Base-by-base conservation (phyloP, 345 rosid species). In the Citrus maxima region DNA sequence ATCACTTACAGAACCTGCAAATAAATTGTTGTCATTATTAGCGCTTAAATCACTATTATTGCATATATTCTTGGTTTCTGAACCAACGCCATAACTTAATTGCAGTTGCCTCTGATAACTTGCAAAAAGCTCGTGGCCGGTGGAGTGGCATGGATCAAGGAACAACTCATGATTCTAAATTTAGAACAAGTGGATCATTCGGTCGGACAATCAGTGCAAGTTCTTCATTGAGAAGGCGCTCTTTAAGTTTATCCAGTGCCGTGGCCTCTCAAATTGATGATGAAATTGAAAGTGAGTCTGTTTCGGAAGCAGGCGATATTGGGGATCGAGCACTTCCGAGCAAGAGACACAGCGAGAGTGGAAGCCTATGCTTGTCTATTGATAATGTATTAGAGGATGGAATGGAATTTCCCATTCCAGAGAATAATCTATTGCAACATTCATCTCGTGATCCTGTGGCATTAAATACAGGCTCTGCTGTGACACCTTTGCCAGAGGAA, bases 271-370 rank as follows among this genome's bases (percentile, higher is more conserved):
- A 81, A 7, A 40, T 74, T 16, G 86, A 84, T 82, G 90, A 89
- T 87, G 91, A 78, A 61, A 70, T 70, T 60, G 90, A 88, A 77
- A 88, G 87, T 51, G 90, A 88, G 88, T 80, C 68, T 75, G 98
- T 88, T 80, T 93, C 98, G 14, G 94, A 93, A 89, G 97, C 95
- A 2, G 98, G 97, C 40, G 98, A 95, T 86, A 88, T 87, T 63
- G 98, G 98, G 35, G 95, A 90, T 82, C 90, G 92, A 40, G 94
- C 88, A 34, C 90, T 92, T 78, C 84, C 77, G 30, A 85, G 93
- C 75, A 83, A 81, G 46, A 85, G 89, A 80, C 71, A 73, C 76
- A 81, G 83, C 67, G 87, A 82, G 64, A 74, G 81, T 82, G 81
- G 93, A 56, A 89, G 89, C 79, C 28, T 56, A n/a, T 80, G 83